phyloP scores from a whole-genome alignment of 768 basidiomycete species.

The Suillus bovinus region DNA sequence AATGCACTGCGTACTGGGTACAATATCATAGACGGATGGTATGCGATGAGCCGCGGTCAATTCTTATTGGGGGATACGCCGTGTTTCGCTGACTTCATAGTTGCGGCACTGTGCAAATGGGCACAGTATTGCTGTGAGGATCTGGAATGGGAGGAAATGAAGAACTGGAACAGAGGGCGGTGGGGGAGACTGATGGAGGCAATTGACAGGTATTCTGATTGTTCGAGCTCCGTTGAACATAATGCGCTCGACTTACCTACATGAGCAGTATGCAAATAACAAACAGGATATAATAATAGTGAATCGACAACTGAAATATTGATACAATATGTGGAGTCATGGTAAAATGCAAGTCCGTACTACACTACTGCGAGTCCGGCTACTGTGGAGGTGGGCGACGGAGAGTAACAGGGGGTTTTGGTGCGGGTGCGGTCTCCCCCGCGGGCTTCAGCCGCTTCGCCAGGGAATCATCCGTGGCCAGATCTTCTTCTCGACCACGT shows the following conservation, averaged over 20 bases:
- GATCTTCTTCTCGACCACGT: slow-evolving; percentile 59
- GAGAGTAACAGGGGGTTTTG: slow-evolving; percentile 35
- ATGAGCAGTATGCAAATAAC: background rate
- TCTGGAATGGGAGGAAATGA: slow-evolving; percentile 13
- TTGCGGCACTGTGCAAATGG: slow-evolving; percentile 23
- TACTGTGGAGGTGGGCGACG: slow-evolving; percentile 30
- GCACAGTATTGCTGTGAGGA: slow-evolving; percentile 11
- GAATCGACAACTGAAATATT: slow-evolving; percentile 17
- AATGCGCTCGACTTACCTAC: background rate
- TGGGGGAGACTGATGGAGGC: slow-evolving; percentile 17
- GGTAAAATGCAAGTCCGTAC: background rate
- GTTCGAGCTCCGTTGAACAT: background rate
- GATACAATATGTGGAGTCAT: slow-evolving; percentile 20
- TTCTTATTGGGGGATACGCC: slow-evolving; percentile 20
- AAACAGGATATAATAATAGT: background rate
- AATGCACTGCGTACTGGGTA: slow-evolving; percentile 35
- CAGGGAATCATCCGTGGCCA: slow-evolving; percentile 52
- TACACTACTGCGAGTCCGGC: background rate
- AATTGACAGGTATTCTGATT: slow-evolving; percentile 19
- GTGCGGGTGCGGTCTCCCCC: slow-evolving; percentile 25
- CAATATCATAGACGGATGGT: slow-evolving; percentile 19
- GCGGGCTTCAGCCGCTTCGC: slow-evolving; percentile 69
- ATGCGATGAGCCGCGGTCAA: slow-evolving; percentile 5
- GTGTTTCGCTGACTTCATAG: slow-evolving; percentile 20
- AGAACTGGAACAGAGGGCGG: slow-evolving; percentile 14